A percentile compares a stretch with the other conserved stretches of the same genome.
These are phyloP conservation scores for Sphagnum contortum DNA, from an alignment of 225 moss, liverwort and hornwort genomes.

Conservation along the genomic window DNA sequence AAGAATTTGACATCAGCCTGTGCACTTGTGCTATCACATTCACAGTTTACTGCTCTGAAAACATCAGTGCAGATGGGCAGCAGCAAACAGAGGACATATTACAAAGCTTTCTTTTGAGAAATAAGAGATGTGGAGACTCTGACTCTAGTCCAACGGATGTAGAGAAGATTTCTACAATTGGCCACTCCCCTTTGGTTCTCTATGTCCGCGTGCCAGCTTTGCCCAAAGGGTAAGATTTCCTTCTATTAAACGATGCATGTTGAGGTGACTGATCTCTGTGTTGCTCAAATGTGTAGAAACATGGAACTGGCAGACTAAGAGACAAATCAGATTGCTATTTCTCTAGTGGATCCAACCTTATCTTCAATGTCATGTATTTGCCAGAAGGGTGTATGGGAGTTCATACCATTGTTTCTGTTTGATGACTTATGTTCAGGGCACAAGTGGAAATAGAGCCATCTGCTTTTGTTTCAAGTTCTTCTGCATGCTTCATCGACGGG, in stretches of 20 bases:
- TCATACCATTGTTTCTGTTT: background rate
- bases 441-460: constrained; percentile 81
- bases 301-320: background rate
- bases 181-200: constrained; percentile 49
- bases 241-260: background rate
- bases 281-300: too few relatives aligned
- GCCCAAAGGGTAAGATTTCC: constrained; percentile 68
- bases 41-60: constrained; percentile 62
- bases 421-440: constrained; percentile 37
- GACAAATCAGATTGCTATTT: background rate
- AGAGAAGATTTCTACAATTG: constrained; percentile 3
- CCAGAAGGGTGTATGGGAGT: background rate
- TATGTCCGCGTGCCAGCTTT: constrained; percentile 76
- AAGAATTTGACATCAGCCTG: constrained; percentile 48
- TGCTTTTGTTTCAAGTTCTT: constrained; percentile 22
- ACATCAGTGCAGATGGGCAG: constrained; percentile 35
- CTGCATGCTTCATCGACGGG: constrained; percentile 5
- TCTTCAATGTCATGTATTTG: too few relatives aligned
- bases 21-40: constrained; percentile 47
- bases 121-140: constrained; percentile 3
- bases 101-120: constrained; percentile 20
- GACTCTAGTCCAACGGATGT: constrained; percentile 1
- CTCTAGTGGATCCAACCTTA: too few relatives aligned
- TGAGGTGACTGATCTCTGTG: too few relatives aligned
- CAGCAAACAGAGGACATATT: constrained; percentile 37